Base-by-base conservation (phyloP, 345 rosid species). In the Hibiscus mutabilis region DNA sequence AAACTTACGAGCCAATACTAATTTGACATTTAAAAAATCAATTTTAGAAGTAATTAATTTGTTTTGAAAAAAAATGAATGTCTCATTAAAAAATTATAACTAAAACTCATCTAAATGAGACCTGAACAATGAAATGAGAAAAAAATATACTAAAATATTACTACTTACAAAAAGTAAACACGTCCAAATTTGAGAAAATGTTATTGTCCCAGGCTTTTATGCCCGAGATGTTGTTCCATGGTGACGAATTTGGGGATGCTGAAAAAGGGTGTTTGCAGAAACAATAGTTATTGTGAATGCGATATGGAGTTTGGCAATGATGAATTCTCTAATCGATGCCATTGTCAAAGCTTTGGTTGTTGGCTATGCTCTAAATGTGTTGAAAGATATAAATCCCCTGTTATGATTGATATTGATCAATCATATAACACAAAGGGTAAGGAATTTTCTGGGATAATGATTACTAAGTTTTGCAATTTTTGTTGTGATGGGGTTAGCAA, bases 271-370 rank as follows among this genome's bases (percentile, higher is more conserved):
- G 69, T 24, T 66, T 46, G 64, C 77, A 79, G 74, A 76, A 84
- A 80, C 78, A 66, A 22, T 27, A 15, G 33, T 66, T 85, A 89
- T 74, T 74, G 78, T 49, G 86, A 86, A 75, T 84, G 91, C 79
- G 76, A 79, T 78, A 57, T 77, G 47, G 77, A 78, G 55, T 73
- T 75, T 11, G 68, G 69, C 16, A 76, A 75, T 27, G 79, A 75
- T 27, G 79, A 75, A 52, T 68, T 69, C 69, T 79, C 67, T 65
- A 65, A 62, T 69, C 80, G 83, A 60, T 86, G 74, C 77, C 72
- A 59, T 67, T 96, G 98, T 79, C 87, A 76, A 66, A 80, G 84
- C 24, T 92, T 98, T 19, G 87, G 87, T 56, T 74, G 73, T 57
- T 85, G 81, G 80, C 74, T 84, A 82, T 90, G 98, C 69, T 79